phyloP scores from a whole-genome alignment of 257 asterid species.

The Jacaranda copaia region DNA sequence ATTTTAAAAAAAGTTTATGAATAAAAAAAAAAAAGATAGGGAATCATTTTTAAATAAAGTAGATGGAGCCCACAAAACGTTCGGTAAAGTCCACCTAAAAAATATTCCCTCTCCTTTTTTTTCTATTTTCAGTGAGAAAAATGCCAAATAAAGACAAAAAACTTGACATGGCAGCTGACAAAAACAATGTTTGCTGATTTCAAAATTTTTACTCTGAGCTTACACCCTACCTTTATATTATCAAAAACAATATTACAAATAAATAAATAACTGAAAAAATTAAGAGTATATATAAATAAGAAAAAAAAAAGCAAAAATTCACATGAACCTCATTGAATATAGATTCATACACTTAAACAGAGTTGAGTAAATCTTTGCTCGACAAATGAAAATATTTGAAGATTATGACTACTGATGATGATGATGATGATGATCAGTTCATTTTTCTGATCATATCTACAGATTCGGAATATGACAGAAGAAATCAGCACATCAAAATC shows the following conservation, averaged over 20 bases:
- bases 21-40: neutral
- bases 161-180: slow-evolving; percentile 31
- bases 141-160: slow-evolving; percentile 24
- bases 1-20: too few species aligned
- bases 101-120: neutral
- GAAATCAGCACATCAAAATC: neutral
- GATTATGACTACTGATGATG: neutral
- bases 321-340: neutral
- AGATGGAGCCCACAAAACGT: neutral
- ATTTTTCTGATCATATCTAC: neutral
- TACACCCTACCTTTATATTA: too few species aligned
- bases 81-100: neutral
- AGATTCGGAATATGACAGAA: neutral
- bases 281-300: too few species aligned
- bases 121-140: neutral
- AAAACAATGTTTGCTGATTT: slow-evolving; percentile 29
- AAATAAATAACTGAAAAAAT: too few species aligned
- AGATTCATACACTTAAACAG: neutral
- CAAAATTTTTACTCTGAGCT: too few species aligned
- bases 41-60: neutral
- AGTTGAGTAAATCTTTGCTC: neutral
- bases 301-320: neutral
- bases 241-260: too few species aligned
- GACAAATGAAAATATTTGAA: neutral
- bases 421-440: neutral